Evolutionary conservation across 176 grass and related monocot genomes (phyloP), one percentile per base, ranked within the genome.

Genomic region (Ensete ventricosum): DNA sequence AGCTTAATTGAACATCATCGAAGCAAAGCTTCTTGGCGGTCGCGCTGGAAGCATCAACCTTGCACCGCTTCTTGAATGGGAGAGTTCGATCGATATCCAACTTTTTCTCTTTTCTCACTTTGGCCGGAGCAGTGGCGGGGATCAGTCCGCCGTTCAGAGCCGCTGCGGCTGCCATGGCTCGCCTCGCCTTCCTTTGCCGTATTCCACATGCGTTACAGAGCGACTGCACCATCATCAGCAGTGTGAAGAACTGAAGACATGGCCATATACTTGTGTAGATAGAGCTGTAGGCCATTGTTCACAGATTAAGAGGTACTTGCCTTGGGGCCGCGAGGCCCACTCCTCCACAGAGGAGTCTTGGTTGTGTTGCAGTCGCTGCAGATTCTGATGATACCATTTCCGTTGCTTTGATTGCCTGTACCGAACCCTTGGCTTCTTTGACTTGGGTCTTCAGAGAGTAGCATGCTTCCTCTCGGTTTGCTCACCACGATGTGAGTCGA

Each of bases 161-260:
- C 9, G 58, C 51, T 9, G 80, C 86, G 55, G 69, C 72, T 80
- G 82, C 84, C 91, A 92, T 86, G 55, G 96, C 88, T 69, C 86
- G 86, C 27, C 91, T 69, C 50, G 91, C 96, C 88, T 99, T 99
- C 76, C 96, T 81, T 86, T 99, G 96, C 73, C 96, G 83, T 78
- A 99, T 99, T 17, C 96, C 96, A 3, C 96, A 99, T 2, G 96
- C 96, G 77, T 99, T 99, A 78, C 96, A 99, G 29, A 99, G 96
- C n/a, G 96, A 99, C 96, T 99, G 88, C 86, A 62, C 77, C 88
- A 87, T 75, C 80, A 71, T 6, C 16, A 62, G 20, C 14, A 62
- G 20, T 14, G 20, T 57, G 13, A 57, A 53, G 29, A 54, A 27
- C 48, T 54, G 53, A 24, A 67, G 26, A n/a, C 69, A 27, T 73